A percentile compares a stretch with the other conserved stretches of the same genome.
Evolutionary conservation across 306 rosid genomes (phyloP).

Genomic region (Vigna angularis): DNA sequence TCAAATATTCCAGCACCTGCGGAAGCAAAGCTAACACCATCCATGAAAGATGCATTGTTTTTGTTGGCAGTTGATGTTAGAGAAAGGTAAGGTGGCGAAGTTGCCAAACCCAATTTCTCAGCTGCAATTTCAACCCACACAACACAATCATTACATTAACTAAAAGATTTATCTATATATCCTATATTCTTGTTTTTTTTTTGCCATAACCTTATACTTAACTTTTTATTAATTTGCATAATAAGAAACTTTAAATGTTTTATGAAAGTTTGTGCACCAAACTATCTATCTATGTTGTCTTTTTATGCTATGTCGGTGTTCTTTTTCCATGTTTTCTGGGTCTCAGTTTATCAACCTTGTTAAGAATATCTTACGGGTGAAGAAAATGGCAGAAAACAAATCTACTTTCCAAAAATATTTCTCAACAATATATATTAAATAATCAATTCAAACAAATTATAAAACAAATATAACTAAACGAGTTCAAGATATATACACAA

Average conservation of each 20-base stretch:
- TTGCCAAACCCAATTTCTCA: constrained; percentile 72
- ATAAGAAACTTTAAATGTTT: not conserved
- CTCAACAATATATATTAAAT: not conserved
- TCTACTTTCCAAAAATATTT: not conserved
- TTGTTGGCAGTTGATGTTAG: constrained; percentile 49
- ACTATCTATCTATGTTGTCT: not conserved
- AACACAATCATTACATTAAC: constrained; percentile 21
- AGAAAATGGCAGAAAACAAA: constrained; percentile 8
- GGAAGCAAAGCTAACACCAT: constrained; percentile 87
- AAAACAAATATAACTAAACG: not conserved
- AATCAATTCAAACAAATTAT: no score
- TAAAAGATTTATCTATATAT: not conserved
- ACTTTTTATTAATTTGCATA: not conserved
- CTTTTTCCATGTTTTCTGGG: not conserved
- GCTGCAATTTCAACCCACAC: constrained; percentile 59
- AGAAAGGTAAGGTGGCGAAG: constrained; percentile 77
- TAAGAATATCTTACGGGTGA: not conserved
- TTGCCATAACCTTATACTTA: not conserved
- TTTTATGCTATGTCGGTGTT: constrained; percentile 6
- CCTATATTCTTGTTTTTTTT: not conserved
- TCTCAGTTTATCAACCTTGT: constrained; percentile 2
- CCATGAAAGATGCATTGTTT: constrained; percentile 25
- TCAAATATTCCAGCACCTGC: constrained; percentile 91
- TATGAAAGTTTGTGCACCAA: constrained; percentile 31
- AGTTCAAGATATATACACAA: not conserved